phyloP scores from a whole-genome alignment of 2,329 filamentous ascomycete species.

The Fusarium albosuccineum region DNA sequence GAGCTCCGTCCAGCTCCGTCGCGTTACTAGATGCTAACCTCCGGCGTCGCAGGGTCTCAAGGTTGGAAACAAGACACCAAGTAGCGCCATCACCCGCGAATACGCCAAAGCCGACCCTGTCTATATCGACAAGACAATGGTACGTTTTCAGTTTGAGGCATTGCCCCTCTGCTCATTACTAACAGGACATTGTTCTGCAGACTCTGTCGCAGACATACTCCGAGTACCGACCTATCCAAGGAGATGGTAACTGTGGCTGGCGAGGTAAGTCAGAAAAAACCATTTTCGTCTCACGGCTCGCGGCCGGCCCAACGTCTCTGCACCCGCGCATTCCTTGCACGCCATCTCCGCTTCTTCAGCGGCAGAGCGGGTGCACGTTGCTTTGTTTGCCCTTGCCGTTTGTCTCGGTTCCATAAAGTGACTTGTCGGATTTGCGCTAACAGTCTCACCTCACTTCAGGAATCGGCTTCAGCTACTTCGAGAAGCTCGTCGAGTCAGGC shows the following conservation, averaged over 20 bases:
- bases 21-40: conserved; percentile 32
- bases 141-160: conserved; percentile 61
- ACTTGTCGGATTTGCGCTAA: conserved; percentile 32
- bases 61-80: conserved; percentile 83
- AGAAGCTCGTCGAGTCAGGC: conserved; percentile 79
- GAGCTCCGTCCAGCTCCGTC: conserved; percentile 17
- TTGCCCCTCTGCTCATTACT: conserved; percentile 23
- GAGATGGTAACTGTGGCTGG: conserved; percentile 98
- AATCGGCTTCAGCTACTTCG: conserved; percentile 93
- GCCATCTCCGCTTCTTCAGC: conserved; percentile 15
- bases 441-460: conserved; percentile 64
- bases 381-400: conserved; percentile 26
- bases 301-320: conserved; percentile 19
- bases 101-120: conserved; percentile 90
- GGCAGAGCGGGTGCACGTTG: conserved; percentile 10
- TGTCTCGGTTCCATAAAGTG: conserved; percentile 34
- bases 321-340: conserved; percentile 17
- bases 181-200: conserved; percentile 58
- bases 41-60: conserved; percentile 77
- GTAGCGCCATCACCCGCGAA: conserved; percentile 81
- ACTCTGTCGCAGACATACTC: conserved; percentile 86
- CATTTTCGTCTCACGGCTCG: conserved; percentile 18
- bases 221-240: conserved; percentile 87
- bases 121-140: conserved; percentile 88
- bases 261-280: conserved; percentile 75